Evolutionary conservation across 768 basidiomycete species (phyloP).

Genomic region (Tricholoma hemisulphureum): DNA sequence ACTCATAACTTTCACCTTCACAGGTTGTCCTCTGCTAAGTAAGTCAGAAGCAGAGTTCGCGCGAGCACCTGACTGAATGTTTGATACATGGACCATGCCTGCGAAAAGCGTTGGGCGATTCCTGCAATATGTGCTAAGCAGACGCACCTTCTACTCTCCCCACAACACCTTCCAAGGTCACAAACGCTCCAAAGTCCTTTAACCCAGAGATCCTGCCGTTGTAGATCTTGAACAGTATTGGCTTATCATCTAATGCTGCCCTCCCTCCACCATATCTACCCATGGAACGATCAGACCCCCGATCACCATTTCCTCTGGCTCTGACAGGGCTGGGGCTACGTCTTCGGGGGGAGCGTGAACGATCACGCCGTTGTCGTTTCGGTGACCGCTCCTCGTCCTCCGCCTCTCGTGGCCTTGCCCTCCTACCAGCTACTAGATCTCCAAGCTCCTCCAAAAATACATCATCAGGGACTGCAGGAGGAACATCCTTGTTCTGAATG

Average conservation of each 20-base stretch:
- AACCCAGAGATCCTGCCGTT: constrained; percentile 78
- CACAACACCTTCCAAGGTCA: constrained; percentile 80
- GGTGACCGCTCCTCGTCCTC: constrained; percentile 46
- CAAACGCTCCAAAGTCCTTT: constrained; percentile 96
- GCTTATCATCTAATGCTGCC: constrained; percentile 65
- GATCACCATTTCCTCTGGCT: constrained; percentile 48
- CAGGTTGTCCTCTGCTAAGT: constrained; percentile 76
- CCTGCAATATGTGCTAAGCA: background rate
- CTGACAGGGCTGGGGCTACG: constrained; percentile 62
- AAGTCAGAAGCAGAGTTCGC: constrained; percentile 87
- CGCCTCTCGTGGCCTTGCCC: constrained; percentile 42
- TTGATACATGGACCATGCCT: constrained; percentile 99
- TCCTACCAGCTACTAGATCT: constrained; percentile 81
- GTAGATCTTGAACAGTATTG: constrained; percentile 94
- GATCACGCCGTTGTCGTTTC: constrained; percentile 60
- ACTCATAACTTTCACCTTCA: constrained; percentile 97
- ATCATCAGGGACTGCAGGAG: constrained; percentile 65
- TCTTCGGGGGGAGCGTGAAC: constrained; percentile 48
- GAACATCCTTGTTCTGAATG: constrained; percentile 69
- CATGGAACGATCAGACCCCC: constrained; percentile 36
- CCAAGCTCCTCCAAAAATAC: constrained; percentile 86
- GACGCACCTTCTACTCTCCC: constrained; percentile 86
- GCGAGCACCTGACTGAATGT: constrained; percentile 81
- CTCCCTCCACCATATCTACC: constrained; percentile 37
- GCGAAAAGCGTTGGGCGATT: constrained; percentile 8